Evolutionary conservation across 2,329 filamentous ascomycete genomes (phyloP).

Genomic region (Colletotrichum acutatum): DNA sequence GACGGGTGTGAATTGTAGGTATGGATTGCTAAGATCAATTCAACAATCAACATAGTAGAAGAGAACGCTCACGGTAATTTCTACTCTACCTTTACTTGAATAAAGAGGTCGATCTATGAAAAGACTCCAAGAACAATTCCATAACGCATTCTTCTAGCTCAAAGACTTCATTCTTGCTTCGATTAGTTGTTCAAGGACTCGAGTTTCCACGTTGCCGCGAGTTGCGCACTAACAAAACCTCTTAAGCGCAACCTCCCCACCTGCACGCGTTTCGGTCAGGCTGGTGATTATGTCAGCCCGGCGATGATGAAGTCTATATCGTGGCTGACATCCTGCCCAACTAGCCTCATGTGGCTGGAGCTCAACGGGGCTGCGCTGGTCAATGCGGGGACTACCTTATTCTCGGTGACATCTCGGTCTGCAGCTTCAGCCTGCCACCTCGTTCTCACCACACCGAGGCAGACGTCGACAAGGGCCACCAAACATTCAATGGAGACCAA

Average conservation of each 20-base stretch:
- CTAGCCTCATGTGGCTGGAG: background rate
- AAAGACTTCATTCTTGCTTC: background rate
- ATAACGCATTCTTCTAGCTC: background rate
- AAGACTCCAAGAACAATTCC: background rate
- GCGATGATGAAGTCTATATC: too few species aligned
- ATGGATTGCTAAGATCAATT: too few species aligned
- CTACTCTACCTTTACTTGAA: background rate
- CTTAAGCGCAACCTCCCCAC: background rate
- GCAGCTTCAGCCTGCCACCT: background rate
- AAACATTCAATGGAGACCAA: background rate
- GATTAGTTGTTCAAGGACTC: background rate
- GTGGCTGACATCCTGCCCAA: fast-evolving
- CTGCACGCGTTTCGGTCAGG: background rate
- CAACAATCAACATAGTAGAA: background rate
- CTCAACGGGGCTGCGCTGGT: background rate
- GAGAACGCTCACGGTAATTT: background rate
- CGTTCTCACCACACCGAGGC: background rate
- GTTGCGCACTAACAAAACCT: conserved; percentile 18
- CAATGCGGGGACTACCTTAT: background rate
- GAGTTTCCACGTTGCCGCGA: background rate
- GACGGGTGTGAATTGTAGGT: too few species aligned
- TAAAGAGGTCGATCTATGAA: background rate
- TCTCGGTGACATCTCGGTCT: background rate
- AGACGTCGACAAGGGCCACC: background rate
- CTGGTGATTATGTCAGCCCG: too few species aligned